Percentiles rank a stretch among this genome's conserved stretches.
Evolutionary conservation across 2,329 filamentous ascomycete genomes (phyloP).

Genomic region (Emmonsiellopsis sp.): DNA sequence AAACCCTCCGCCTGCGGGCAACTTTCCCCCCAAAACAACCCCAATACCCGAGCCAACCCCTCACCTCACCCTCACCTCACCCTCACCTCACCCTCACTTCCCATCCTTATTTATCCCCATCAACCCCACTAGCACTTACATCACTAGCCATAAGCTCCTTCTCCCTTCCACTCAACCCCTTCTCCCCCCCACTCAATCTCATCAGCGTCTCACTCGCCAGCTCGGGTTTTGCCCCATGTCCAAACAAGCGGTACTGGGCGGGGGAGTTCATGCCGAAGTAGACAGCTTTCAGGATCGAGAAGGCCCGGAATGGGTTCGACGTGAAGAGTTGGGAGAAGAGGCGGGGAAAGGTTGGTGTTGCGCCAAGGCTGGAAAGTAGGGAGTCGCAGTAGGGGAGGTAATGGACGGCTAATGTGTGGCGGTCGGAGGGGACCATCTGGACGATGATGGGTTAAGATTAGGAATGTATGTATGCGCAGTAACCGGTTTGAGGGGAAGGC

Average conservation of each 20-base stretch:
- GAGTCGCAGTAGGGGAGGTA: conserved; percentile 24
- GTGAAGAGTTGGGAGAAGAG: conserved; percentile 19
- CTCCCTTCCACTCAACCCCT: conserved; percentile 19
- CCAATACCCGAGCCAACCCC: no score
- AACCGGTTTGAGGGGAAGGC: no score
- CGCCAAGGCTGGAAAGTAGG: conserved; percentile 24
- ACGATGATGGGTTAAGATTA: background rate
- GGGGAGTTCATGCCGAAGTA: conserved; percentile 28
- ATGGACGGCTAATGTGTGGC: conserved; percentile 21
- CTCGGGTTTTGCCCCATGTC: conserved; percentile 20
- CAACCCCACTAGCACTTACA: background rate
- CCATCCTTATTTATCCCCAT: background rate
- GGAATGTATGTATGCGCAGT: no score
- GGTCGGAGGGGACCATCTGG: conserved; percentile 22
- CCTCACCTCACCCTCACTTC: background rate
- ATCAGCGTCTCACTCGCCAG: conserved; percentile 25
- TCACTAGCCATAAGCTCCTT: background rate
- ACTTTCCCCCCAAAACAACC: no score
- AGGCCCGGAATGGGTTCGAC: conserved; percentile 17
- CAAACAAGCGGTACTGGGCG: conserved; percentile 28
- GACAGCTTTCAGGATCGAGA: conserved; percentile 22
- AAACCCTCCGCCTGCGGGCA: no score
- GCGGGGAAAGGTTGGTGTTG: conserved; percentile 21
- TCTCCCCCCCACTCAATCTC: conserved; percentile 17
- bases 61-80: background rate